Base-by-base conservation (phyloP, 495 filamentous ascomycete species). In the Collariella sp. region DNA sequence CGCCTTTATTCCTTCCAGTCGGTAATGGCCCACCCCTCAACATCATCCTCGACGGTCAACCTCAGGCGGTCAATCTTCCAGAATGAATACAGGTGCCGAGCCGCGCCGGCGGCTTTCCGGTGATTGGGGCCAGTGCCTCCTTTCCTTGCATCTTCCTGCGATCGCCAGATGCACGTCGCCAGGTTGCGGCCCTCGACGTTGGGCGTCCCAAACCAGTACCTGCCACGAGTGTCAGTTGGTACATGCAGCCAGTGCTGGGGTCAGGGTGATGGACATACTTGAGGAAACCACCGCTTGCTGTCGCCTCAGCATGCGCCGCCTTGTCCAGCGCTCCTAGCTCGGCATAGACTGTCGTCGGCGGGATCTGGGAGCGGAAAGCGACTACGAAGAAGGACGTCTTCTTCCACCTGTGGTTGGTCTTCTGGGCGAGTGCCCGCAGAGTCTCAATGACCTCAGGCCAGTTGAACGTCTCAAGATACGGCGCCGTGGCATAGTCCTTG, bases 81-180 rank as follows among this genome's bases (percentile, higher is more conserved):
- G 53, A 76, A 74, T 5, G 72, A 69, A 56, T 84, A 83, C 51
- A 81, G 58, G 19, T 68, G 65, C 58, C 74, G 66, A 9, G 78
- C 74, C 13, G 76, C 72, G 13, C 67, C 67, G 2, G 71, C 75
- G 36, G 78, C 77, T 57, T 73, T 76, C 20, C 77, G 73, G 63
- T 80, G 76, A 41, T 74, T 77, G 39, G 73, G 73, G 4, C 87
- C 86, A 13, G 71, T 65, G 23, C 85, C 84, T 52, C 85, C 88
- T 56, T 78, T 74, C 59, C 74, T 76, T 24, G 87, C 86, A 69
- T 91, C 87, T 35, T 83, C 74, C 29, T 78, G 74, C 60, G 74
- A 80, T 36, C 85, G 75, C 87, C 87, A 91, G 55, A 91, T 62
- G 65, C 85, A 90, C 41, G 86, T 90, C 44, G 87, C 86, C 55